Percentiles rank a stretch among this genome's conserved stretches.
Evolutionary conservation across 768 basidiomycete genomes (phyloP).

Genomic region (Gyrodon lividus): DNA sequence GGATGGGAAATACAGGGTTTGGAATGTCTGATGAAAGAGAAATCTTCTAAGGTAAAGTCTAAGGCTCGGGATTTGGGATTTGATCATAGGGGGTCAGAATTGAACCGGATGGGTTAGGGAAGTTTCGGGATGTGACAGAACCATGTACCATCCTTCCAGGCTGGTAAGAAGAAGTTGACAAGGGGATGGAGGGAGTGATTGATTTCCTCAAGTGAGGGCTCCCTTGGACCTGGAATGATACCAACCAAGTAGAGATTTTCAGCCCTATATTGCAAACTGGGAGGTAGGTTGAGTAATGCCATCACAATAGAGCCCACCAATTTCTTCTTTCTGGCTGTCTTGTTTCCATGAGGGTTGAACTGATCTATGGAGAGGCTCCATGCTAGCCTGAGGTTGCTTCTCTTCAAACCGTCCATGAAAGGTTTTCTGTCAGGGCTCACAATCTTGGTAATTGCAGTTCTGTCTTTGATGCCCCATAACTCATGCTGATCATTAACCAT

Average conservation of each 20-base stretch:
- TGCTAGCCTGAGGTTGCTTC: slow-evolving; percentile 12
- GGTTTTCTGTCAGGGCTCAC: slow-evolving; percentile 22
- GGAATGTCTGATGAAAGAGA: too few relatives aligned
- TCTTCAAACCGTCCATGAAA: slow-evolving; percentile 15
- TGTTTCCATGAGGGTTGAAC: slow-evolving; percentile 27
- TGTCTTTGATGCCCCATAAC: slow-evolving; percentile 31
- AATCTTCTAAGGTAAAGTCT: too few relatives aligned
- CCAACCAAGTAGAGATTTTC: slow-evolving; percentile 40
- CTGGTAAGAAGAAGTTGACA: slow-evolving; percentile 30
- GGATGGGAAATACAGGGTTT: too few relatives aligned
- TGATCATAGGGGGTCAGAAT: too few relatives aligned
- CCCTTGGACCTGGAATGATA: slow-evolving; percentile 36
- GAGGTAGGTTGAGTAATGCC: slow-evolving; percentile 24
- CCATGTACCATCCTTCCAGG: slow-evolving; percentile 32
- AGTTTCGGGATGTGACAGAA: too few relatives aligned
- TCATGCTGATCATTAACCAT: neutral
- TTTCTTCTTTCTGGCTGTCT: slow-evolving; percentile 15
- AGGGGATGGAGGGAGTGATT: slow-evolving; percentile 36
- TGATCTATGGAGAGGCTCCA: slow-evolving; percentile 28
- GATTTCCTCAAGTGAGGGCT: slow-evolving; percentile 31
- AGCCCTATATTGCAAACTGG: slow-evolving; percentile 2
- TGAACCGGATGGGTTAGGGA: too few relatives aligned
- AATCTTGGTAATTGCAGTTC: slow-evolving; percentile 24
- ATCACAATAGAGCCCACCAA: slow-evolving; percentile 15
- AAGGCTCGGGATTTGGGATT: too few relatives aligned